Percentiles rank a stretch among this genome's conserved stretches.
These are phyloP conservation scores for Geoglossum cookeanum DNA, from an alignment of 2,329 filamentous ascomycete species.

Conservation along the genomic window DNA sequence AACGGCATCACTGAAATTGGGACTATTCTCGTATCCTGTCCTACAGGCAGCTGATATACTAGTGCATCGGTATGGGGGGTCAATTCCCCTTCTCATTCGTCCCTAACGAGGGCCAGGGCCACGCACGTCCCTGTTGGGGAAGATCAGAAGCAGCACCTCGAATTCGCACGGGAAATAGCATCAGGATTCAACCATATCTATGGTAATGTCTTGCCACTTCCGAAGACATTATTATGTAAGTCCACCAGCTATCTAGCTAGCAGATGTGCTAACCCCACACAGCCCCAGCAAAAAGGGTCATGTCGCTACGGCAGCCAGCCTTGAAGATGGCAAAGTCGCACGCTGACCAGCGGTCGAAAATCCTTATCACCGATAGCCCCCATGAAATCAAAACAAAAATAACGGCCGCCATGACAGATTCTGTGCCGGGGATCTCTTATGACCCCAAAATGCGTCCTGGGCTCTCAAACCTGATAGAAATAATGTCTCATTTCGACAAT, in stretches of 20 bases:
- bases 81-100: slow-evolving; percentile 2
- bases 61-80: slow-evolving; percentile 44
- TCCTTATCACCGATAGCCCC: slow-evolving; percentile 57
- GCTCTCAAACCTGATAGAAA: slow-evolving; percentile 69
- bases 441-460: slow-evolving; percentile 53
- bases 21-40: slow-evolving; percentile 89
- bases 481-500: slow-evolving; percentile 50
- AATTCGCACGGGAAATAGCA: slow-evolving; percentile 75
- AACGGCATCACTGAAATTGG: slow-evolving; percentile 55
- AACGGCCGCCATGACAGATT: slow-evolving; percentile 59
- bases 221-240: slow-evolving; percentile 54
- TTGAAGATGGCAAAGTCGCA: slow-evolving; percentile 94
- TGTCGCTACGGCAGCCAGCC: slow-evolving; percentile 63
- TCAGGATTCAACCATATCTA: slow-evolving; percentile 71
- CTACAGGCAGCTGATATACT: slow-evolving; percentile 89
- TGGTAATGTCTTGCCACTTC: slow-evolving; percentile 40
- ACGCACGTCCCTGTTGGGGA: slow-evolving; percentile 95
- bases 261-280: not conserved
- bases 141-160: slow-evolving; percentile 84
- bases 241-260: not conserved
- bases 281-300: slow-evolving; percentile 70
- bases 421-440: slow-evolving; percentile 46
- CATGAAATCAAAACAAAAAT: slow-evolving; percentile 50
- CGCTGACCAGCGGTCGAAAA: slow-evolving; percentile 49
- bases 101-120: slow-evolving; percentile 31